Conservation (phyloP, 305 asterid genomes). For the Petunia hybrid region DNA sequence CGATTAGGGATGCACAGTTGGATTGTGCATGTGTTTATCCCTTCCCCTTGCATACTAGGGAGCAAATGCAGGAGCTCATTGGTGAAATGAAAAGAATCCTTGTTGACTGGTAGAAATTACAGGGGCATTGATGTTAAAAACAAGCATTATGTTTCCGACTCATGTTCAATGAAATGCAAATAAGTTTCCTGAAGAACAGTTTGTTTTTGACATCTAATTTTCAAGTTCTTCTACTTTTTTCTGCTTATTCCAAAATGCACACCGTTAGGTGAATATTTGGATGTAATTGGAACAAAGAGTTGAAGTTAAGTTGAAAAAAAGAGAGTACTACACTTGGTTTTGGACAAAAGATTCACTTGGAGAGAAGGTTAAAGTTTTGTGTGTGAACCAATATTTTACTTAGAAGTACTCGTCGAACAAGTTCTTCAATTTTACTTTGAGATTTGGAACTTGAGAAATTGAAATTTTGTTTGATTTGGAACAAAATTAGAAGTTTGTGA, state of each 20-base stretch:
- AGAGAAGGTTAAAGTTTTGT: too few relatives aligned
- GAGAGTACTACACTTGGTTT: too few relatives aligned
- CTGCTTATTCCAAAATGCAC: neutral
- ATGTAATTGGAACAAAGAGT: too few relatives aligned
- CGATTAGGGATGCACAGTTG: conserved; percentile 63
- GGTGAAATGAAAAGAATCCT: conserved; percentile 62
- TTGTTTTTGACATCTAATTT: neutral
- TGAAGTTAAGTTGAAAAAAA: too few relatives aligned
- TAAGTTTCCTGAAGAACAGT: neutral
- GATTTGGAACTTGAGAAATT: too few relatives aligned
- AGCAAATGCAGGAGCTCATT: conserved; percentile 72
- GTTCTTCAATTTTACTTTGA: too few relatives aligned
- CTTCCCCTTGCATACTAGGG: conserved; percentile 79
- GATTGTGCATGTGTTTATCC: conserved; percentile 86
- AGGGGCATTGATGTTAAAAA: neutral
- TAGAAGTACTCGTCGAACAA: too few relatives aligned
- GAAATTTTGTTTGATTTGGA: too few relatives aligned
- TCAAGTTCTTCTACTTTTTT: neutral
- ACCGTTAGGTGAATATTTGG: too few relatives aligned
- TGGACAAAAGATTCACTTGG: too few relatives aligned
- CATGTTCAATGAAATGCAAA: neutral
- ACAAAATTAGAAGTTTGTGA: too few relatives aligned
- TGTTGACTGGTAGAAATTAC: conserved; percentile 34
- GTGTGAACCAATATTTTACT: too few relatives aligned
- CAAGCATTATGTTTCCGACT: neutral